These are phyloP conservation scores for Herpetospermum pedunculosum DNA, from an alignment of 306 rosid species.

Conservation along the genomic window DNA sequence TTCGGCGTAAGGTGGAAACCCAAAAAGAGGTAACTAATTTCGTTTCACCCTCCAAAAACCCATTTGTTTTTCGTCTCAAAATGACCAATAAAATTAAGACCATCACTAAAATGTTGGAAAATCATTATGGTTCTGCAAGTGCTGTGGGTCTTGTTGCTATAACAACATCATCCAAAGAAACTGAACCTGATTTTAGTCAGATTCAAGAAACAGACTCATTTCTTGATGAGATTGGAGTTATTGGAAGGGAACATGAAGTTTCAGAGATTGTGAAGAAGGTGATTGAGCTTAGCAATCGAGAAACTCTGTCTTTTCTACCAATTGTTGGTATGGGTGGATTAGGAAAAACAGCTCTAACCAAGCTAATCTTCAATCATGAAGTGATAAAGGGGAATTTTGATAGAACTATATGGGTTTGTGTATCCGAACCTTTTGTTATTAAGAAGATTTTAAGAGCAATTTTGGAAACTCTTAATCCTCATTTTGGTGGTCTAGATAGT, in stretches of 20 bases:
- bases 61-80: background rate
- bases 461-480: background rate
- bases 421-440: constrained; percentile 4
- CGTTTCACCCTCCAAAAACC: background rate
- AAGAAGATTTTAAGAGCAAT: constrained; percentile 4
- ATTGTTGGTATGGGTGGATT: constrained; percentile 19
- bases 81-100: background rate
- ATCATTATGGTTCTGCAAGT: background rate
- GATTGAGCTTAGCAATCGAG: background rate
- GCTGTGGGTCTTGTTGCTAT: constrained; percentile 9
- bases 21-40: background rate
- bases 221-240: background rate
- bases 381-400: background rate
- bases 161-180: background rate
- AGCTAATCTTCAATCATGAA: constrained; percentile 4
- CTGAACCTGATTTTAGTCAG: background rate
- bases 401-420: constrained; percentile 16
- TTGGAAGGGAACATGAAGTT: background rate
- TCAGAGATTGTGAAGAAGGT: background rate
- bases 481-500: background rate
- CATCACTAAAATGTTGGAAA: background rate
- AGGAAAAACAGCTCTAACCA: constrained; percentile 15
- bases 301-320: background rate
- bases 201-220: background rate
- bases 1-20: constrained; percentile 1